Evolutionary conservation across 768 basidiomycete species (phyloP), one percentile per base, ranked within the genome.

Genomic region (Tulasnella sp.): DNA sequence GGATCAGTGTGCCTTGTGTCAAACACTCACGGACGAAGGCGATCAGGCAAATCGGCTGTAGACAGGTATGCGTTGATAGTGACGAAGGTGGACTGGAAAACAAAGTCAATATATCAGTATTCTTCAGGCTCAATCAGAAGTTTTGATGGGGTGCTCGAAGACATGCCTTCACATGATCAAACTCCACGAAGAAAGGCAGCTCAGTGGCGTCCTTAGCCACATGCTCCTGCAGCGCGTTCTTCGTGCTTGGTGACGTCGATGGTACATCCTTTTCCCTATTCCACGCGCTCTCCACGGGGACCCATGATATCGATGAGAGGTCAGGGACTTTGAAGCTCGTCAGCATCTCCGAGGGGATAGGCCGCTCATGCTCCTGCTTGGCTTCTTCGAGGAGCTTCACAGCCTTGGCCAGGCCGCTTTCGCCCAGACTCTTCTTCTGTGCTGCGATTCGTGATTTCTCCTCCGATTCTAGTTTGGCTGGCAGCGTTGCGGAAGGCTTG

Each of bases 301-400:
- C 92, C 91, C 93, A 98, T 5, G 85, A 82, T 64, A 99, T 93
- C 60, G 80, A 85, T 68, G 85, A 84, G 41, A 94, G 89, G 65
- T 87, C 81, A 0, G 93, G 94, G 25, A 97, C 82, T n/a, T 85
- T 85, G 77, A 98, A 98, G 12, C 78, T 75, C 1, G 82, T 85
- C 31, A 99, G 71, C 60, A 97, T 76, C 24, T 88, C 82, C 12
- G 75, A 73, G 2, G 96, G 94, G 43, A 97, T 91, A 12, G 84
- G 81, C 61, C 72, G 73, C 59, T 87, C 87, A 67, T 98, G 87
- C 67, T 92, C 88, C 21, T 78, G 78, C 72, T 97, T 94, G 3
- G 96, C 91, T 34, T 74, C 79, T 65, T 90, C 83, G 11, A 98
- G 74, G 62, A 78, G 78, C 59, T 76, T 74, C 61, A 76, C 81